Percentiles rank a stretch among this genome's conserved stretches.
Evolutionary conservation across 2,329 filamentous ascomycete genomes (phyloP).

Genomic region (Madurella mycetomatis): DNA sequence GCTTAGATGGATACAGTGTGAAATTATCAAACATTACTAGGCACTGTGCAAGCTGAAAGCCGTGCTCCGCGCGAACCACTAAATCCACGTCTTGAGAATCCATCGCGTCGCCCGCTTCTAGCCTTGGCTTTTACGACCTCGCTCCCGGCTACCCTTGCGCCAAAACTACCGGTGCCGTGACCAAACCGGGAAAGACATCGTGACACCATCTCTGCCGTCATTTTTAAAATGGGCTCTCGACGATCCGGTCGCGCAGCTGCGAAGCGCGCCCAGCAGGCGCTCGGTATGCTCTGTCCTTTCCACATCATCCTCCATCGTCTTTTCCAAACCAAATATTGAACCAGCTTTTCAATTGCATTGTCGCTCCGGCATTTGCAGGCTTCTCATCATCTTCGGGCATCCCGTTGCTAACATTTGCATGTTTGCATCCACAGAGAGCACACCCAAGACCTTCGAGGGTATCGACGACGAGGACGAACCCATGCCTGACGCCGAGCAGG

Average conservation of each 20-base stretch:
- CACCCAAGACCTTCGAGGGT: constrained; percentile 40
- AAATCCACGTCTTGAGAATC: neutral
- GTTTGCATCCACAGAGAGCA: constrained; percentile 38
- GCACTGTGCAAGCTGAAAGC: neutral
- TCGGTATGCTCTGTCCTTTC: constrained; percentile 32
- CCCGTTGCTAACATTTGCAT: constrained; percentile 1
- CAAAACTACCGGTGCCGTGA: neutral
- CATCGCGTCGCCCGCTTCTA: constrained; percentile 16
- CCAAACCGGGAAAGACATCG: neutral
- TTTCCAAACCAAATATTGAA: neutral
- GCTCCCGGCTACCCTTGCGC: neutral
- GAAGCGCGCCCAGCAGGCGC: constrained; percentile 40
- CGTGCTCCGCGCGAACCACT: neutral
- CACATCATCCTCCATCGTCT: neutral
- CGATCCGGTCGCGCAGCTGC: constrained; percentile 43
- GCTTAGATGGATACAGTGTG: no score
- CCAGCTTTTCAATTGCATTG: neutral
- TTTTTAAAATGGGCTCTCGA: constrained; percentile 16
- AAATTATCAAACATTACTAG: no score
- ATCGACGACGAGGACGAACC: constrained; percentile 45
- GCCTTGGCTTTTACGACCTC: neutral
- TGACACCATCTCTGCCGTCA: neutral
- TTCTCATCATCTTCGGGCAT: neutral
- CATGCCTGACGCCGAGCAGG: constrained; percentile 38
- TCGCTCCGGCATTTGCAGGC: neutral